A percentile compares a stretch with the other conserved stretches of the same genome.
These are phyloP conservation scores for Dryadomyces sulphureus DNA, from an alignment of 2,329 filamentous ascomycete species.

Conservation along the genomic window DNA sequence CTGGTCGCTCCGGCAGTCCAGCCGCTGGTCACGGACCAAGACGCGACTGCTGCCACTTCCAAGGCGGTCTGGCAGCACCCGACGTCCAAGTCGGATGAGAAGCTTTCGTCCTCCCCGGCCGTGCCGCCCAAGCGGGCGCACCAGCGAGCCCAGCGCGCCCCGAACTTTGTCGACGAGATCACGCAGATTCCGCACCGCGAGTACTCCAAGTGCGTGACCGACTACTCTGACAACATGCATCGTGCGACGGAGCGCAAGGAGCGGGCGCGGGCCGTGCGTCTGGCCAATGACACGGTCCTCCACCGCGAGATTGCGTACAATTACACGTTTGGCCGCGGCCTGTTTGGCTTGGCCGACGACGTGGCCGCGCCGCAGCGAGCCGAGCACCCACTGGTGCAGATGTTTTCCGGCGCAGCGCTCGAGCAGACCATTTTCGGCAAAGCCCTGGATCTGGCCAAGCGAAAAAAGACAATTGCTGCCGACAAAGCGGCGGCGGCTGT, in stretches of 20 bases:
- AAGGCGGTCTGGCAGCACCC: background rate
- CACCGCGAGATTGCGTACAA: constrained; percentile 7
- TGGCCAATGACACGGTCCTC: constrained; percentile 1
- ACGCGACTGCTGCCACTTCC: background rate
- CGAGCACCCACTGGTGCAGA: constrained; percentile 7
- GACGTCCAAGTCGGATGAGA: background rate
- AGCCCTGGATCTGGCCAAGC: constrained; percentile 8
- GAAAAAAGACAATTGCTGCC: background rate
- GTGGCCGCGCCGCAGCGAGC: background rate
- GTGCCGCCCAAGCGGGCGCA: constrained; percentile 2
- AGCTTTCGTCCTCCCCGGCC: background rate
- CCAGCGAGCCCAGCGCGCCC: background rate
- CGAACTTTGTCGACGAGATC: constrained; percentile 9
- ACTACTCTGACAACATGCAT: constrained; percentile 11
- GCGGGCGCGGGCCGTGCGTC: constrained; percentile 2
- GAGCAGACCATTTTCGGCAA: constrained; percentile 5
- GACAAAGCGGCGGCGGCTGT: too few species aligned
- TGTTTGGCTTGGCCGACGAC: constrained; percentile 8
- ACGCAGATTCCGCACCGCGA: constrained; percentile 11
- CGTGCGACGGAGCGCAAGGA: constrained; percentile 5
- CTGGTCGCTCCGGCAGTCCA: background rate
- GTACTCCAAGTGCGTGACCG: constrained; percentile 6
- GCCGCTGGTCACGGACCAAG: background rate
- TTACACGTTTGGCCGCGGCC: constrained; percentile 10
- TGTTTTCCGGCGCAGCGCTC: constrained; percentile 7